Base-by-base conservation (phyloP, 441 rosid genomes). In the Mallotus japonicus region DNA sequence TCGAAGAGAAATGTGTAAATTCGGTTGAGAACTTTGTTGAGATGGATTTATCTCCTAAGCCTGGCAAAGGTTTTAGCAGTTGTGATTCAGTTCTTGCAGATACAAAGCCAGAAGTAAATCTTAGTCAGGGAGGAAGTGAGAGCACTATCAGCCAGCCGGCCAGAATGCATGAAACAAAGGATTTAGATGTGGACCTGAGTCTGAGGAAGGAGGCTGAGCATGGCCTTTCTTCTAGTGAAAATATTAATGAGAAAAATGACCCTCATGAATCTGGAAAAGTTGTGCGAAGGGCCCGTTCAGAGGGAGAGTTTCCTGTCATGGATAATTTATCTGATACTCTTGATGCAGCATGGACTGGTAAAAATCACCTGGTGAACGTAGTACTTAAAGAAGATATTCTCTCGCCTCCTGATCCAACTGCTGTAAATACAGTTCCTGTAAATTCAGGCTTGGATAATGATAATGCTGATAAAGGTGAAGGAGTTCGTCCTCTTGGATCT, bases 321-420 rank as follows among this genome's bases (percentile, higher is more conserved):
- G 76, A 70, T 58, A 81, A 83, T 81, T 83, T 91, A 76, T 85
- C 93, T 62, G 88, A 89, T 70, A 86, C 86, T 68, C 89, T 84
- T 74, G 97, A 88, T 73, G 93, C 95, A 55, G 91, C 93, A 59
- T 92, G 97, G 96, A 89, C 85, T 11, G 97, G 88, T 22, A 84
- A 85, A 75, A 84, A 79, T 76, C 67, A 74, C 68, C 84, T 83
- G 17, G 63, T 75, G 68, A 84, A 80, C 73, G 56, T 75, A 74
- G 51, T 64, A 44, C 55, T 79, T 74, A 79, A 80, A 65, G 85
- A 74, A 75, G 79, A 83, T 75, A 85, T 76, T 62, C 69, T 49
- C 72, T 73, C 79, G 66, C 66, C 74, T 81, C 76, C 81, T 69
- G 78, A 80, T 75, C 76, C 81, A 69, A 72, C 73, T 64, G 60